These are phyloP conservation scores for Mycosphaerella arachidis DNA, from an alignment of 2,329 filamentous ascomycete genomes.

Conservation along the genomic window DNA sequence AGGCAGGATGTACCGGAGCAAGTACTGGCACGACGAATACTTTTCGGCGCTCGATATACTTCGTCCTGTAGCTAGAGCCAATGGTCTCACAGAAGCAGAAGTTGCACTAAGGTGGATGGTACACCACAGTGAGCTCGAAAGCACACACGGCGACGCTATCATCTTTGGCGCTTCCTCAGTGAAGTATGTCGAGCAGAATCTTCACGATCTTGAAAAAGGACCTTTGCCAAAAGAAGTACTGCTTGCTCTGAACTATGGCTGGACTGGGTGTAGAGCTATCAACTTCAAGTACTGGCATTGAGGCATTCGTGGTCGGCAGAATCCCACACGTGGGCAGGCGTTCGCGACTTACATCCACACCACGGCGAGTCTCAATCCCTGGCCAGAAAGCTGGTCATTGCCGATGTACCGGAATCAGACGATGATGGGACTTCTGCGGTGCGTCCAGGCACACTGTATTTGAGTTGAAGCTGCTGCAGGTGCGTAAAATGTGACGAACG, in stretches of 20 bases:
- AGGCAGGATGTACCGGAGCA: conserved; percentile 42
- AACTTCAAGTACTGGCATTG: background rate
- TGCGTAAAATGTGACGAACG: background rate
- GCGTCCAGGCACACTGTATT: background rate
- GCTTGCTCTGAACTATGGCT: conserved; percentile 37
- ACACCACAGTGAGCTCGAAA: conserved; percentile 61
- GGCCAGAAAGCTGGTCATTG: background rate
- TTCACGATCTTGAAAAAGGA: conserved; percentile 38
- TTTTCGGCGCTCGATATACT: conserved; percentile 43
- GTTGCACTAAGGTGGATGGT: conserved; percentile 65
- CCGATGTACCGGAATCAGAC: background rate
- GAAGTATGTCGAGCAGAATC: conserved; percentile 38
- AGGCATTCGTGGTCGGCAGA: background rate
- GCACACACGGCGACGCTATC: conserved; percentile 35
- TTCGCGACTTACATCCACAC: background rate
- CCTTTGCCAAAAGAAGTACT: conserved; percentile 40
- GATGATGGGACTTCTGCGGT: background rate
- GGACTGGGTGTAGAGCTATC: conserved; percentile 19
- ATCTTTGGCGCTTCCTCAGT: conserved; percentile 38
- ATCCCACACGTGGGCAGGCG: background rate
- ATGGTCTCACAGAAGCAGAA: conserved; percentile 58
- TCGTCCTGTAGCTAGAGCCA: conserved; percentile 35
- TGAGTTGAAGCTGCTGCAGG: background rate
- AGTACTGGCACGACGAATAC: conserved; percentile 42
- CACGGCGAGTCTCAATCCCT: background rate